Percentiles rank a stretch among this genome's conserved stretches.
These are phyloP conservation scores for Leptosphaerulina australis DNA, from an alignment of 2,329 filamentous ascomycete species.

Conservation along the genomic window DNA sequence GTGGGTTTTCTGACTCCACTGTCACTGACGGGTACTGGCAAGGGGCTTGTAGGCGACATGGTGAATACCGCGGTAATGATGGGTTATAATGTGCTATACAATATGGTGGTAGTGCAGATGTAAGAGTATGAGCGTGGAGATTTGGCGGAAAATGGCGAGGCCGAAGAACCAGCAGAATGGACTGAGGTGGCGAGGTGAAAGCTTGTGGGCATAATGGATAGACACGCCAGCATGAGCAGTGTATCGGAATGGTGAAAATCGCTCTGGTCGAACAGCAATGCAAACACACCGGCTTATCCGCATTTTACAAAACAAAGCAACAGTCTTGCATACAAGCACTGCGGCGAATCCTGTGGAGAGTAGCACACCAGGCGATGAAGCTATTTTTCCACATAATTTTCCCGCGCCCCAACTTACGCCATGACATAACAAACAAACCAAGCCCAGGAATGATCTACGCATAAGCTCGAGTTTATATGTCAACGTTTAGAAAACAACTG, in stretches of 20 bases:
- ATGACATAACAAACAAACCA: too few species aligned
- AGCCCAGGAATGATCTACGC: too few species aligned
- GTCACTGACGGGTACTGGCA: slow-evolving; percentile 1
- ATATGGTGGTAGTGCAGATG: too few species aligned
- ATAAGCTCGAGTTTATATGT: too few species aligned
- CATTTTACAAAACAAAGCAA: too few species aligned
- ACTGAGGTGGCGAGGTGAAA: slow-evolving; percentile 11
- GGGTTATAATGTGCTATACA: background rate
- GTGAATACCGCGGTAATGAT: slow-evolving; percentile 2
- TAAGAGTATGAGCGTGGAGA: background rate
- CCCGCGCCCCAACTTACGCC: too few species aligned
- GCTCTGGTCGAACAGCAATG: background rate
- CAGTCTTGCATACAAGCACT: too few species aligned
- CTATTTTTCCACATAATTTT: too few species aligned
- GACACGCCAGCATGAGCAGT: slow-evolving; percentile 14
- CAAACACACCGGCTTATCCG: too few species aligned
- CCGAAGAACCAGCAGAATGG: background rate
- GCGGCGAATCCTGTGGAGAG: too few species aligned
- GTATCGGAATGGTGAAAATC: background rate
- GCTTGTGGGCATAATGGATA: slow-evolving; percentile 9
- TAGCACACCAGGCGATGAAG: too few species aligned
- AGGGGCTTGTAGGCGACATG: slow-evolving; percentile 40
- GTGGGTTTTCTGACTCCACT: slow-evolving; percentile 41
- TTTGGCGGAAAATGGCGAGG: background rate
- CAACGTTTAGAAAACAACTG: too few species aligned